Evolutionary conservation across 2,329 filamentous ascomycete species (phyloP), one percentile per base, ranked within the genome.

Genomic region (Stemphylium vesicarium): DNA sequence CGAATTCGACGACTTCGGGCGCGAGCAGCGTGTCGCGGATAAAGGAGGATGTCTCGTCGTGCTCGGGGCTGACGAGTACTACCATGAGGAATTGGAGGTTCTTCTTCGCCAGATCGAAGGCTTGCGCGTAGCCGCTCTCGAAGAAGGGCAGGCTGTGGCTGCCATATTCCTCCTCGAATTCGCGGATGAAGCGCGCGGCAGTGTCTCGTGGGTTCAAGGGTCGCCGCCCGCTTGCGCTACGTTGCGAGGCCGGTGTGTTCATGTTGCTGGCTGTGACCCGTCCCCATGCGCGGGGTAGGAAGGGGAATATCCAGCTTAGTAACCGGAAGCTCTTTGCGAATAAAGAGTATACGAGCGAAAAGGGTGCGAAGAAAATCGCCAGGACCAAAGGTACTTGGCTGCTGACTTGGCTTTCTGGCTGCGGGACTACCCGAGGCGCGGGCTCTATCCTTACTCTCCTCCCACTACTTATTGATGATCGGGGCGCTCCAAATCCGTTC

Each of bases 81-180:
- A 97, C 88, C n/a, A 98, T 78, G 12, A 99, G 81, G 71, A 96
- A 96, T 72, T 96, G 96, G 50, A 97, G 83, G 32, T 98, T 92
- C 64, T 87, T 88, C 79, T 98, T 97, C 5, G 94, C 92, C 33
- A 88, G 78, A 70, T 99, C 95, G 59, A 96, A 86, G 0, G 93
- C 92, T 76, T 96, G 90, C 4, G 96, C 93, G 71, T 98, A 95
- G 4, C 94, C 92, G 46, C 89, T 90, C 70, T 97, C 93, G 63
- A 89, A 87, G 74, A 96, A 96, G 0, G 89, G 88, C 4, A 98
- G 77, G 4, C 80, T 81, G 43, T 87, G 85, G 15, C 81, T 78
- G 0, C 92, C 92, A 70, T 97, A 95, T 67, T 96, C 91, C 76
- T 99, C 95, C 68, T 96, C 92, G 63, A 99, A 96, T 66, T 98